Base-by-base conservation (phyloP, 1,139 yeast species). In the Zygosaccharomyces sapae region DNA sequence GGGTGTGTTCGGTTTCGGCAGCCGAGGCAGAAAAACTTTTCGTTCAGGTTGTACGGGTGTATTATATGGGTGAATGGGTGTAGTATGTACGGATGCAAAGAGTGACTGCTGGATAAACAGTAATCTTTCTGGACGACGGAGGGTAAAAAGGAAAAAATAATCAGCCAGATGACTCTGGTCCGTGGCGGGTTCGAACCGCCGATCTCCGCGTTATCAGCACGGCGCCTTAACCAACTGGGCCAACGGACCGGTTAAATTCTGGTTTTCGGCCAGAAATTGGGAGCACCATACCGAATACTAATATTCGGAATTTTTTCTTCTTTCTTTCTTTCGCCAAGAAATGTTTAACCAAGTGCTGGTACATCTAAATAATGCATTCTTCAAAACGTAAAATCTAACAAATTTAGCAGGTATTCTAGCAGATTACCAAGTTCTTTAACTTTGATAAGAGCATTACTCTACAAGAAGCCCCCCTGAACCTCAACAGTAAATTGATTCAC, bases 161-260 rank as follows among this genome's bases (percentile, higher is more conserved):
- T 16, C 16, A 16, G 16, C 16, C 16, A 16, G 16, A 16, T 16
- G 16, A 16, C 16, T 27, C n/a, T 27, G 31, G 31, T 27, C 31
- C 31, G 31, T 27, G 31, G 31, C 31, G 31, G 31, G n/a, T 27
- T 27, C 31, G 31, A 27, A 27, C 31, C 31, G 31, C 31, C 31
- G 31, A 27, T 27, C 31, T 27, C 31, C 31, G 31, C 12, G 31
- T 27, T 27, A 27, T 27, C 12, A 27, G 31, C 31, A 27, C 31
- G 31, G 31, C 31, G 31, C 31, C 31, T 27, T 27, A 27, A 27
- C 31, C 31, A 12, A 27, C 31, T 27, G 31, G 31, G 31, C 31
- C 31, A 27, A 27, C 31, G 12, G 31, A 27, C 31, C 31, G 9
- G 5, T 8, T 12, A 10, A 27, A 27, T 27, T 27, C 31, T 27